These are phyloP conservation scores for Talaromyces amestolkiae DNA, from an alignment of 2,329 filamentous ascomycete genomes.

Conservation along the genomic window DNA sequence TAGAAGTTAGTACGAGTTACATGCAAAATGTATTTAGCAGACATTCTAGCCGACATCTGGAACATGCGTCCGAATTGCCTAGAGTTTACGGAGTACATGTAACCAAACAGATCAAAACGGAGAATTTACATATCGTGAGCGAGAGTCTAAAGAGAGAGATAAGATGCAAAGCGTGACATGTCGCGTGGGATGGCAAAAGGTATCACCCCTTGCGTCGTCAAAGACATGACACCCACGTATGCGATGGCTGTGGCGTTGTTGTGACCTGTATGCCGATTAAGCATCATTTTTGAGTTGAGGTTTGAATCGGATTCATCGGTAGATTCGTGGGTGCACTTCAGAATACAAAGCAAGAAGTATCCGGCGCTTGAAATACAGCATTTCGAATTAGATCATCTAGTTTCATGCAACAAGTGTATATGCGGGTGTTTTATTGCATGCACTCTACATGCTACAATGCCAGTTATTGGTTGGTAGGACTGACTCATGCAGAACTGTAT, in stretches of 20 bases:
- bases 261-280: neutral
- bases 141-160: neutral
- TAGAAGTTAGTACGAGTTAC: neutral
- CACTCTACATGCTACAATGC: neutral
- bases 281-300: neutral
- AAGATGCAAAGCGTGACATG: neutral
- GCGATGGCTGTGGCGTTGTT: neutral
- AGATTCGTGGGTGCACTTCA: neutral
- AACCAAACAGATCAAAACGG: neutral
- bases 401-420: neutral
- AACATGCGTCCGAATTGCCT: neutral
- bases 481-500: neutral
- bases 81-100: neutral
- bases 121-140: neutral
- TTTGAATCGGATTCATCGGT: neutral
- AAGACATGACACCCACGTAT: neutral
- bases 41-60: too few species aligned
- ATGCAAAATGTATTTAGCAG: neutral
- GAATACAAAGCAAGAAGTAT: neutral
- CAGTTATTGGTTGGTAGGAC: neutral
- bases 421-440: neutral
- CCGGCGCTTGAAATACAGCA: neutral
- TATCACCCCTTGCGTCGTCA: neutral
- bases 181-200: neutral
- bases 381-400: neutral